Evolutionary conservation across 176 grass and related monocot genomes (phyloP).

Genomic region (Stipa capillata): DNA sequence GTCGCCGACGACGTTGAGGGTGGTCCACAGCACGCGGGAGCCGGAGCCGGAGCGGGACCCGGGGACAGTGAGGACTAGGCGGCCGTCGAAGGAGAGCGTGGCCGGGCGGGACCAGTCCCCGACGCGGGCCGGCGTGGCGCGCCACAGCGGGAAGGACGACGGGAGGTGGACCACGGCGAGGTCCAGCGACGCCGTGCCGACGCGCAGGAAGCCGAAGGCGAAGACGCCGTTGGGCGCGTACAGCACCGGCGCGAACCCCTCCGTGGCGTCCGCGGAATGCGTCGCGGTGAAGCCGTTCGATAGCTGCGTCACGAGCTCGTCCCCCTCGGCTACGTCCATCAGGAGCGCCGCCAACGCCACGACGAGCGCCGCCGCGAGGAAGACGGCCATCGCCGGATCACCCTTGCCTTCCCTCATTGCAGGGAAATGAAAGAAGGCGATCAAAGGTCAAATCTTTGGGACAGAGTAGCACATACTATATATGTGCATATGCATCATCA

Average conservation of each 20-base stretch:
- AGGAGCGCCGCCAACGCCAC: not conserved
- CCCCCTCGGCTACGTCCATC: not conserved
- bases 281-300: constrained; percentile 38
- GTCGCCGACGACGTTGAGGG: constrained; percentile 27
- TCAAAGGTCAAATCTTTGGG: not conserved
- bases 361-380: not conserved
- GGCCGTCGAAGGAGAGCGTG: constrained; percentile 46
- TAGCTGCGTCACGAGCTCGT: constrained; percentile 1
- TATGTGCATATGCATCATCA: not conserved
- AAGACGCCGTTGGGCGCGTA: constrained; percentile 34
- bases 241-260: constrained; percentile 44
- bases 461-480: not conserved
- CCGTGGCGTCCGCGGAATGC: constrained; percentile 13
- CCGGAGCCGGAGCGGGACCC: not conserved
- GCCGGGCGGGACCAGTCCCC: constrained; percentile 35
- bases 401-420: not conserved
- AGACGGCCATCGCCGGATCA: constrained; percentile 19
- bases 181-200: constrained; percentile 37
- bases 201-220: constrained; percentile 66
- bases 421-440: not conserved
- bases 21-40: constrained; percentile 43
- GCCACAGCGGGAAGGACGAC: constrained; percentile 51
- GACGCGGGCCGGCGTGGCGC: constrained; percentile 18
- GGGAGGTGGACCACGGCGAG: constrained; percentile 62
- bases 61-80: constrained; percentile 30